Evolutionary conservation across 1,284 basidiomycete genomes (phyloP).

Genomic region (Sparassis latifolia): DNA sequence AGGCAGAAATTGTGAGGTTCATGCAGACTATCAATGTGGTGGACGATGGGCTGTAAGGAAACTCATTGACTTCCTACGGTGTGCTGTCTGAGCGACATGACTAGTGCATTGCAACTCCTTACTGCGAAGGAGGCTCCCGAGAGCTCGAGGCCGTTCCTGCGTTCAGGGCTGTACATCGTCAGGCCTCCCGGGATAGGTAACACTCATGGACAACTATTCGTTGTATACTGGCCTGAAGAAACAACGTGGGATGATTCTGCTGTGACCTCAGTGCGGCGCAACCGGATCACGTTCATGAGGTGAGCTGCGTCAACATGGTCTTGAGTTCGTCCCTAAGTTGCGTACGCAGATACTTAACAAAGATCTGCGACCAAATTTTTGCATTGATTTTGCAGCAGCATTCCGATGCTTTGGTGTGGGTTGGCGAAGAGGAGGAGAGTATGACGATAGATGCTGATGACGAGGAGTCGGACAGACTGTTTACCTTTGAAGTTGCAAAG

Average conservation of each 20-base stretch:
- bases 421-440: conserved; percentile 21
- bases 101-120: conserved; percentile 8
- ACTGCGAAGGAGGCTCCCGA: conserved; percentile 8
- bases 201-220: conserved; percentile 28
- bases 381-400: conserved; percentile 42
- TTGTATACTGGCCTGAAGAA: conserved; percentile 58
- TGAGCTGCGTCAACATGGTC: conserved; percentile 12
- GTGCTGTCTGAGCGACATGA: not conserved
- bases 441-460: conserved; percentile 15
- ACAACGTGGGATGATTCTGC: conserved; percentile 52
- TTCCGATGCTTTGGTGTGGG: conserved; percentile 36
- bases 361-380: conserved; percentile 46
- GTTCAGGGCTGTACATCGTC: conserved; percentile 45
- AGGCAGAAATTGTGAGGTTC: conserved; percentile 39
- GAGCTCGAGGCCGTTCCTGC: conserved; percentile 26
- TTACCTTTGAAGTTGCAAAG: conserved; percentile 49
- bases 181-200: conserved; percentile 1
- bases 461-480: conserved; percentile 39
- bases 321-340: not conserved
- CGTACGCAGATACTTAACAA: conserved; percentile 43
- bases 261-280: conserved; percentile 36
- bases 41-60: conserved; percentile 18
- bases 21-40: conserved; percentile 30
- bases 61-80: conserved; percentile 9
- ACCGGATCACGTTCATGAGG: conserved; percentile 59